These are phyloP conservation scores for Chaetothyriales sp. DNA, from an alignment of 2,329 filamentous ascomycete genomes.

Conservation along the genomic window DNA sequence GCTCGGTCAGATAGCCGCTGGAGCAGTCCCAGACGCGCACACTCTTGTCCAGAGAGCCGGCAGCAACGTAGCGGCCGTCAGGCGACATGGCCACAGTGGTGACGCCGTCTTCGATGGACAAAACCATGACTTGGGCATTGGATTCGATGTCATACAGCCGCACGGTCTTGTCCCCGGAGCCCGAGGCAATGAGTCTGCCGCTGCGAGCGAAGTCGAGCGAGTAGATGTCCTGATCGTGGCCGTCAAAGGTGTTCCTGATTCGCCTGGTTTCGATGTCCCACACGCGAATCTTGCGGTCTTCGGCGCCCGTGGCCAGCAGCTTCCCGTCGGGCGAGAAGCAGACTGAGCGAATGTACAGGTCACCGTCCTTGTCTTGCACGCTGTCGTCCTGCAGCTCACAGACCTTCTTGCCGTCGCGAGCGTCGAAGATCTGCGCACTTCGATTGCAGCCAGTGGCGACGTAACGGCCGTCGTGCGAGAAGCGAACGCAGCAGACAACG, in stretches of 20 bases:
- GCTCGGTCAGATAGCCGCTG: slow-evolving; percentile 73
- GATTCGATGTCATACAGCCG: slow-evolving; percentile 91
- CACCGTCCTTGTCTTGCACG: slow-evolving; percentile 65
- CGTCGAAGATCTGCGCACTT: slow-evolving; percentile 98
- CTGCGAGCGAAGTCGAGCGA: slow-evolving; percentile 90
- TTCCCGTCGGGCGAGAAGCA: slow-evolving; percentile 96
- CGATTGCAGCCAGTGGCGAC: slow-evolving; percentile 95
- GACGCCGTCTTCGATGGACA: slow-evolving; percentile 91
- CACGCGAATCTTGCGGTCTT: slow-evolving; percentile 93
- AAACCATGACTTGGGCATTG: slow-evolving; percentile 65
- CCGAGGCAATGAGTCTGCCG: slow-evolving; percentile 85
- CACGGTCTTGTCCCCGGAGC: slow-evolving; percentile 86
- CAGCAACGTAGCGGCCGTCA: slow-evolving; percentile 84
- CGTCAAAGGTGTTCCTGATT: slow-evolving; percentile 87
- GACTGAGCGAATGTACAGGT: slow-evolving; percentile 93
- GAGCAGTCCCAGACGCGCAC: slow-evolving; percentile 93
- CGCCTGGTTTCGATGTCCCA: slow-evolving; percentile 80
- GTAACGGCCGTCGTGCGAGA: slow-evolving; percentile 90
- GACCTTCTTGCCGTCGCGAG: slow-evolving; percentile 71
- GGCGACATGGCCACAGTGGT: slow-evolving; percentile 96
- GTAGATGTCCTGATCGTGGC: slow-evolving; percentile 97
- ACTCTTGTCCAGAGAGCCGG: slow-evolving; percentile 92
- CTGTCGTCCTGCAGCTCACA: slow-evolving; percentile 81
- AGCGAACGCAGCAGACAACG: slow-evolving; percentile 94
- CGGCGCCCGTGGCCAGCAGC: slow-evolving; percentile 86